Conservation (phyloP, 1,139 yeast species). For the Yamadazyma songkhlaensis region DNA sequence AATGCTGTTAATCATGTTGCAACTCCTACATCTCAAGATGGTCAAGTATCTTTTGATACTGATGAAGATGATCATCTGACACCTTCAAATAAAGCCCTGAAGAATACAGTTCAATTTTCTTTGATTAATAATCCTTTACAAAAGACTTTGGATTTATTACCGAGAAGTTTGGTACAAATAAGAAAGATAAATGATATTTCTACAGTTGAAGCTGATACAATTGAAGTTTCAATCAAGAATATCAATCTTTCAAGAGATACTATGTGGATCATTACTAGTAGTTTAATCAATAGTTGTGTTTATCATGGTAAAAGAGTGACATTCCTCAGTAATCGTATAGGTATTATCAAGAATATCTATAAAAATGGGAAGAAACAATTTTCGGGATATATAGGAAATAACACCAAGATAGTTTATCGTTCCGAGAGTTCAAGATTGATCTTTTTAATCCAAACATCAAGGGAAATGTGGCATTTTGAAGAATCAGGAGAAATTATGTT, state of each 20-base stretch:
- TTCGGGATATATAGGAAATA: slow-evolving; percentile 63
- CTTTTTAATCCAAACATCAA: slow-evolving; percentile 81
- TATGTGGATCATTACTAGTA: slow-evolving; percentile 82
- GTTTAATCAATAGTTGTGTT: slow-evolving; percentile 61
- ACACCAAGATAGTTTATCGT: slow-evolving; percentile 79
- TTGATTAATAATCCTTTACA: slow-evolving; percentile 64
- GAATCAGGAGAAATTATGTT: slow-evolving; percentile 94
- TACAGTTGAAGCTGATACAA: slow-evolving; percentile 68
- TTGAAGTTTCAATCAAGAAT: slow-evolving; percentile 82
- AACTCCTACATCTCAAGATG: slow-evolving; percentile 9
- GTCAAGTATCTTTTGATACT: not conserved
- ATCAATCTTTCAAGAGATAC: slow-evolving; percentile 83
- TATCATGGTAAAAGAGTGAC: slow-evolving; percentile 64
- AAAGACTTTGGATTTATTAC: slow-evolving; percentile 59
- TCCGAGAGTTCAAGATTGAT: slow-evolving; percentile 87
- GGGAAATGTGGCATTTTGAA: slow-evolving; percentile 98
- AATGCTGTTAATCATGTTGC: slow-evolving; percentile 2
- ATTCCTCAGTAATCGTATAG: slow-evolving; percentile 58
- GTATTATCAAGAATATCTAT: slow-evolving; percentile 65
- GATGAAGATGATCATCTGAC: not conserved
- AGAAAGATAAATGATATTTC: slow-evolving; percentile 35
- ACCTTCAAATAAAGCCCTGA: slow-evolving; percentile 9
- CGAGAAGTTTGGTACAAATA: slow-evolving; percentile 60
- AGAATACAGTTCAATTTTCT: slow-evolving; percentile 43
- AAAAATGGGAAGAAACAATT: slow-evolving; percentile 66